Evolutionary conservation across 192 early-diverging fungal species (phyloP).

Genomic region (Pecoramyces ruminantium): DNA sequence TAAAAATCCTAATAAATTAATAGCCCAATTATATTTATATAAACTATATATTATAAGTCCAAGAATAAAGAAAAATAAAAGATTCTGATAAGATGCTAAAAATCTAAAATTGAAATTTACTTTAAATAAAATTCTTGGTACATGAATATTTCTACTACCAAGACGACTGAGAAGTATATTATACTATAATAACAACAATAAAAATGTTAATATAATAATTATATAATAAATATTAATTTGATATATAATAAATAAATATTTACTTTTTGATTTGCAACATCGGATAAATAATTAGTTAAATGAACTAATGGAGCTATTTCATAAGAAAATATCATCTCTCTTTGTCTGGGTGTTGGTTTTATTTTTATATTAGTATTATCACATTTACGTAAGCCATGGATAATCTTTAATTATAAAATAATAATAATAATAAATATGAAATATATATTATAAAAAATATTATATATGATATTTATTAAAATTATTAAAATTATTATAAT

Average conservation of each 20-base stretch:
- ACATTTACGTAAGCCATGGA: not conserved
- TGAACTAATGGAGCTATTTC: not conserved
- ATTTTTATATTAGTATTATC: not conserved
- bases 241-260: not conserved
- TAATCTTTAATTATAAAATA: not conserved
- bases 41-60: not conserved
- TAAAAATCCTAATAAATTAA: not conserved
- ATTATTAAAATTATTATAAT: too few relatives aligned
- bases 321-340: not conserved
- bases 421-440: not conserved
- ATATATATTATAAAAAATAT: not conserved
- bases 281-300: not conserved
- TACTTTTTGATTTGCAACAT: not conserved
- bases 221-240: too few relatives aligned
- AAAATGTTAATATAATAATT: too few relatives aligned
- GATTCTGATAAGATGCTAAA: not conserved
- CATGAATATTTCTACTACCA: not conserved
- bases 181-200: not conserved
- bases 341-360: not conserved
- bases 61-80: not conserved
- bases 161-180: not conserved
- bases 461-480: too few relatives aligned
- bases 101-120: not conserved
- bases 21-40: not conserved
- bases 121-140: not conserved